These are phyloP conservation scores for Claviceps citrina DNA, from an alignment of 2,329 filamentous ascomycete species.

Conservation along the genomic window DNA sequence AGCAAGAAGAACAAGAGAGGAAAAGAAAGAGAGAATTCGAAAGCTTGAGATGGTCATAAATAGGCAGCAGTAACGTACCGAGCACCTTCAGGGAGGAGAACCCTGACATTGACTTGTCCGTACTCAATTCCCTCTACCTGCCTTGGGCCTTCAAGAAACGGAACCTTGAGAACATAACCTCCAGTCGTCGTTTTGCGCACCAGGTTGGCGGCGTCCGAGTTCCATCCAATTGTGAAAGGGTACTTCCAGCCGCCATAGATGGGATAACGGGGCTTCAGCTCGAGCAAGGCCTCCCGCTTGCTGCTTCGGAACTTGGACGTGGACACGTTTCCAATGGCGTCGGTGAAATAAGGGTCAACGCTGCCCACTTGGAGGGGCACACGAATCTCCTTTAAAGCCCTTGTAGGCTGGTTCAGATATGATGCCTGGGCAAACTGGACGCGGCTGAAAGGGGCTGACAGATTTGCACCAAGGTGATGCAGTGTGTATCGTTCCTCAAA, in stretches of 20 bases:
- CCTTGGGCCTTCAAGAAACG: constrained; percentile 85
- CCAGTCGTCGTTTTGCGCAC: constrained; percentile 51
- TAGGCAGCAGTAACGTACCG: constrained; percentile 39
- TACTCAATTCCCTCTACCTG: constrained; percentile 76
- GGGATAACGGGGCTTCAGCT: constrained; percentile 90
- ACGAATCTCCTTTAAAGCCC: constrained; percentile 66
- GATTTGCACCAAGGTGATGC: constrained; percentile 69
- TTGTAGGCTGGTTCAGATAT: constrained; percentile 63
- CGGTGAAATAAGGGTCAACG: constrained; percentile 81
- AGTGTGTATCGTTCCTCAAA: constrained; percentile 89
- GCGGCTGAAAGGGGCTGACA: constrained; percentile 57
- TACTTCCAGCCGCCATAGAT: constrained; percentile 97
- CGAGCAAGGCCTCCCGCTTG: constrained; percentile 64
- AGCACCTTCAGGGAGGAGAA: constrained; percentile 84
- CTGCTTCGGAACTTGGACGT: constrained; percentile 75
- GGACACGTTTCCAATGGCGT: constrained; percentile 92
- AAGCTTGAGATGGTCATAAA: no score
- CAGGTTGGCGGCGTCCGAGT: constrained; percentile 65
- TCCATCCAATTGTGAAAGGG: constrained; percentile 93
- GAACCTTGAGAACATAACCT: constrained; percentile 74
- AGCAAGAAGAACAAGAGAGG: constrained; percentile 6
- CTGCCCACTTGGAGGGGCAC: constrained; percentile 69
- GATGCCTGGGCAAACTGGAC: constrained; percentile 58
- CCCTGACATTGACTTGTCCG: constrained; percentile 59
- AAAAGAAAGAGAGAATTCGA: not conserved